A percentile compares a stretch with the other conserved stretches of the same genome.
phyloP scores from a whole-genome alignment of 768 basidiomycete genomes.

The Termitomyces sp. region DNA sequence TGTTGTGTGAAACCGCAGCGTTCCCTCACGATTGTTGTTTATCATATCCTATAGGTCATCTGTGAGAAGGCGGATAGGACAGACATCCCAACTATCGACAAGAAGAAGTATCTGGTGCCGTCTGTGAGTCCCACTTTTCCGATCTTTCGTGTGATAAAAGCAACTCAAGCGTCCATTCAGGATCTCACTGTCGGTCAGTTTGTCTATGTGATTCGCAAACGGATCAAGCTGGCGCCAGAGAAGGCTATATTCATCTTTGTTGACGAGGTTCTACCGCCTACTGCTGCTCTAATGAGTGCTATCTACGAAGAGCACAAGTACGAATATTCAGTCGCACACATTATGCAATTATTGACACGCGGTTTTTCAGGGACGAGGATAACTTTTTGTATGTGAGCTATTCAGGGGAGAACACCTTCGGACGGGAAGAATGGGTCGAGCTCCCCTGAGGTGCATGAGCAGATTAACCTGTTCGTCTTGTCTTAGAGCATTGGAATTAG shows the following conservation, averaged over 20 bases:
- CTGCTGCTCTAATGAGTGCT: constrained; percentile 95
- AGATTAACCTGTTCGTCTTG: constrained; percentile 3
- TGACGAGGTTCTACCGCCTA: constrained; percentile 96
- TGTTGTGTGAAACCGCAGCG: neutral
- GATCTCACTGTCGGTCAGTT: constrained; percentile 98
- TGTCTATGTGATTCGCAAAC: constrained; percentile 99
- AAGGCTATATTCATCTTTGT: constrained; percentile 99
- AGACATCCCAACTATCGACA: constrained; percentile 99
- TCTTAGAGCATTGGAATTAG: constrained; percentile 16
- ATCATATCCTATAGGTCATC: constrained; percentile 66
- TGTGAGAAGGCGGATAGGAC: constrained; percentile 99
- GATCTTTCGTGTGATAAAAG: constrained; percentile 3
- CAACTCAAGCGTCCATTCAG: constrained; percentile 30
- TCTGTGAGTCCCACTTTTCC: constrained; percentile 53
- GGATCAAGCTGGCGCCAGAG: constrained; percentile 99
- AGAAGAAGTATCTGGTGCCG: constrained; percentile 99
- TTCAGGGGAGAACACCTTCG: constrained; percentile 97
- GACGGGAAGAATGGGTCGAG: constrained; percentile 47
- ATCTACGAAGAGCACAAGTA: constrained; percentile 99
- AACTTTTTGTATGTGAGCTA: constrained; percentile 98
- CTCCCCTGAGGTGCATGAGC: constrained; percentile 39
- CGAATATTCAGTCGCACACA: constrained; percentile 22
- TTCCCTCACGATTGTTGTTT: constrained; percentile 1
- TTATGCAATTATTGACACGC: constrained; percentile 19
- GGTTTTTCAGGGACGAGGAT: constrained; percentile 88